These are phyloP conservation scores for Claviceps quebecensis DNA, from an alignment of 2,329 filamentous ascomycete genomes.

Conservation along the genomic window DNA sequence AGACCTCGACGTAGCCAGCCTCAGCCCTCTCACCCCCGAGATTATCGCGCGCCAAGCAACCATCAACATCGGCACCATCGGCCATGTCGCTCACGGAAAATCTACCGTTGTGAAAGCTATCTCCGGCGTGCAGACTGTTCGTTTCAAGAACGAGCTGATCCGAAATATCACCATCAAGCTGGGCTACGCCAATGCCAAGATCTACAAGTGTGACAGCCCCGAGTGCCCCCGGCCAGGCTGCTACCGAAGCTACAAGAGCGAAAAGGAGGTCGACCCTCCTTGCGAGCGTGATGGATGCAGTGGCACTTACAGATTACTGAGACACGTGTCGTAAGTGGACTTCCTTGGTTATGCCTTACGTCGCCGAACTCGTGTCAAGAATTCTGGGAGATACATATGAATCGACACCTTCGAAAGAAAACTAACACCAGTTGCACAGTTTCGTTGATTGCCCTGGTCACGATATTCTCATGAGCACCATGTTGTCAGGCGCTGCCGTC, in stretches of 20 bases:
- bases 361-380: too few species aligned
- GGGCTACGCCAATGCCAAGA: slow-evolving; percentile 97
- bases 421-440: slow-evolving; percentile 19
- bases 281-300: slow-evolving; percentile 87
- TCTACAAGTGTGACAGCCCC: slow-evolving; percentile 93
- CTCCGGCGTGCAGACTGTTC: slow-evolving; percentile 94
- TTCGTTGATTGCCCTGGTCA: slow-evolving; percentile 98
- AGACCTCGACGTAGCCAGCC: slow-evolving; percentile 65
- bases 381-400: too few species aligned
- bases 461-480: slow-evolving; percentile 99
- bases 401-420: too few species aligned
- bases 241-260: slow-evolving; percentile 95
- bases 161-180: slow-evolving; percentile 99
- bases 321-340: slow-evolving; percentile 73
- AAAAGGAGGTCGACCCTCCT: slow-evolving; percentile 94
- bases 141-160: slow-evolving; percentile 99
- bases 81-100: slow-evolving; percentile 97
- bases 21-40: slow-evolving; percentile 82
- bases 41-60: slow-evolving; percentile 97
- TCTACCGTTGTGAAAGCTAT: slow-evolving; percentile 98
- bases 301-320: slow-evolving; percentile 75
- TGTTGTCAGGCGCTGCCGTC: slow-evolving; percentile 98
- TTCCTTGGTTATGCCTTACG: neutral
- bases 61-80: slow-evolving; percentile 98
- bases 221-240: slow-evolving; percentile 88